These are phyloP conservation scores for Fraxinus sp. DNA, from an alignment of 305 asterid genomes.

Conservation along the genomic window DNA sequence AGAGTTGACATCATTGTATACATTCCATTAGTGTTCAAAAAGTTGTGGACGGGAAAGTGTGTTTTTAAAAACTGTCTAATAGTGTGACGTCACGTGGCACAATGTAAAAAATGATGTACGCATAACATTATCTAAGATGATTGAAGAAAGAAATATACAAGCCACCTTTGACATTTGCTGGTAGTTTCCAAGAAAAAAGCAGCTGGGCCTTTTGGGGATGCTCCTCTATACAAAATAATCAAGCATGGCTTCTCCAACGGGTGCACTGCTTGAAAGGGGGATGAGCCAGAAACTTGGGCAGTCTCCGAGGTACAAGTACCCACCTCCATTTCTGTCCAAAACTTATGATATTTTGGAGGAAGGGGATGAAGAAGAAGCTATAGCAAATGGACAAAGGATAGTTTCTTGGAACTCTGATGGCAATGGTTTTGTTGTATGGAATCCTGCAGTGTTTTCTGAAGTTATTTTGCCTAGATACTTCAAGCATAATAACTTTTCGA, in stretches of 20 bases:
- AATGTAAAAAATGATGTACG: background rate
- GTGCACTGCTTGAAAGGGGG: background rate
- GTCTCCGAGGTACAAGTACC: slow-evolving; percentile 33
- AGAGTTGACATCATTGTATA: background rate
- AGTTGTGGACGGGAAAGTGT: background rate
- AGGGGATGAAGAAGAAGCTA: slow-evolving; percentile 37
- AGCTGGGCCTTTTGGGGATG: background rate
- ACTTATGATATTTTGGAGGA: slow-evolving; percentile 53
- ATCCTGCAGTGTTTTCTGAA: slow-evolving; percentile 42
- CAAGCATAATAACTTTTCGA: slow-evolving; percentile 49
- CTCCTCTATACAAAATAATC: background rate
- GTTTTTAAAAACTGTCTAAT: background rate
- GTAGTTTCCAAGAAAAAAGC: slow-evolving; percentile 17
- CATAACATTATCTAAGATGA: background rate
- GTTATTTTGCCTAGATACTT: slow-evolving; percentile 42
- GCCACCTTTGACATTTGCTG: slow-evolving; percentile 4
- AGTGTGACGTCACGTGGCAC: background rate
- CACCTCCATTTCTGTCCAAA: slow-evolving; percentile 64
- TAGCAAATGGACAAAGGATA: slow-evolving; percentile 21
- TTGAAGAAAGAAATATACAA: background rate
- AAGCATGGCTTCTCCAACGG: slow-evolving; percentile 30
- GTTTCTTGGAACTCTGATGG: slow-evolving; percentile 56
- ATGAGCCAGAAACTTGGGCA: slow-evolving; percentile 24
- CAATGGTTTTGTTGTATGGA: slow-evolving; percentile 46
- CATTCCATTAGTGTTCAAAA: background rate